Evolutionary conservation across 495 filamentous ascomycete genomes (phyloP).

Genomic region (Terfezia claveryi): DNA sequence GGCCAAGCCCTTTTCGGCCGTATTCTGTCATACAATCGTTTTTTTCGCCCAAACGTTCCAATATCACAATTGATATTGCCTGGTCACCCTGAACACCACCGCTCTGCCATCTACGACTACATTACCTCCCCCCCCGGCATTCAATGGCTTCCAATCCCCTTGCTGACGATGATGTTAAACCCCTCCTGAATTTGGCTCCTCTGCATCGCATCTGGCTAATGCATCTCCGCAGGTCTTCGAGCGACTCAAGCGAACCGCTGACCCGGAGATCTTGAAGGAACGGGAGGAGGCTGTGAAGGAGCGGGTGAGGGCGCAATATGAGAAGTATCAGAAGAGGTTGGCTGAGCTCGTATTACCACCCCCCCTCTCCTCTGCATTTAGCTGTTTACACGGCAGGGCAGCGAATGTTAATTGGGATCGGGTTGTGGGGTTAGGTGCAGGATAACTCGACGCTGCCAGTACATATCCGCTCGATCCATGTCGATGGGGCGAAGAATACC

Average conservation of each 20-base stretch:
- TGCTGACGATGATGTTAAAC: slow-evolving; percentile 27
- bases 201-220: slow-evolving; percentile 20
- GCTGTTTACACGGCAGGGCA: not conserved
- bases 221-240: slow-evolving; percentile 35
- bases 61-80: too few relatives aligned
- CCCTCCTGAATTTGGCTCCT: slow-evolving; percentile 40
- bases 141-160: slow-evolving; percentile 29
- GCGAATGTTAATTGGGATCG: not conserved
- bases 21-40: too few relatives aligned
- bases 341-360: slow-evolving; percentile 28
- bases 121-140: not conserved
- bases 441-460: slow-evolving; percentile 58
- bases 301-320: slow-evolving; percentile 38
- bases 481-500: slow-evolving; percentile 59
- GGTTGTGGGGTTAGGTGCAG: slow-evolving; percentile 36
- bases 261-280: slow-evolving; percentile 38
- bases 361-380: not conserved
- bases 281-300: slow-evolving; percentile 40
- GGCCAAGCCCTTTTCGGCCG: too few relatives aligned
- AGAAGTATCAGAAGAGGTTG: slow-evolving; percentile 41
- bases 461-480: slow-evolving; percentile 56
- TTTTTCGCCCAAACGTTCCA: too few relatives aligned
- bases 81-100: not conserved
- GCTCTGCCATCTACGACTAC: not conserved
- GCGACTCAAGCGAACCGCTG: slow-evolving; percentile 36